Percentiles rank a stretch among this genome's conserved stretches.
Evolutionary conservation across 140 eudicot genomes (phyloP).

Genomic region (Anethum foeniculum): DNA sequence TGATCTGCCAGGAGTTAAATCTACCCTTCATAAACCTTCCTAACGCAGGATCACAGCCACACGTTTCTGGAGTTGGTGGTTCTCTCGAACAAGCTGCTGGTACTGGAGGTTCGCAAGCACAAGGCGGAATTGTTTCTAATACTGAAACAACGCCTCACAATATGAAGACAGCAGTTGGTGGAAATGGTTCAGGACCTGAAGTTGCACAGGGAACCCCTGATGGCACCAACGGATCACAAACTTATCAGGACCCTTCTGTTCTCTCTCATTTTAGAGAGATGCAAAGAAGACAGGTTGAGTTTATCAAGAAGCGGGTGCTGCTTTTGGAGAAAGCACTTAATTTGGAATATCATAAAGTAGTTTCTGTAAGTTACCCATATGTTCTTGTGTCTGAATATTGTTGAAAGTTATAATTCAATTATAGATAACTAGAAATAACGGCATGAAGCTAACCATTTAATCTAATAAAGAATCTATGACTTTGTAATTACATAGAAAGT

Average conservation of each 20-base stretch:
- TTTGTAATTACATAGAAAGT: background rate
- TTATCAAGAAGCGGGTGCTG: constrained; percentile 76
- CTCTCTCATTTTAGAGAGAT: constrained; percentile 71
- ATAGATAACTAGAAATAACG: background rate
- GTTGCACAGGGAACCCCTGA: constrained; percentile 29
- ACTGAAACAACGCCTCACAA: constrained; percentile 20
- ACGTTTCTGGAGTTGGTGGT: constrained; percentile 16
- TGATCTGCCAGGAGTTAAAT: constrained; percentile 75
- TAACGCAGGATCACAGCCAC: constrained; percentile 47
- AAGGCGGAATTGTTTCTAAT: constrained; percentile 22
- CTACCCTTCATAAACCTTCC: constrained; percentile 50
- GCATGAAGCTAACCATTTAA: background rate
- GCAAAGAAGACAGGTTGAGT: constrained; percentile 95
- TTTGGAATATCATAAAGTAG: constrained; percentile 64
- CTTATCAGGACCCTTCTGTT: constrained; percentile 16
- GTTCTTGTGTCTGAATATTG: background rate
- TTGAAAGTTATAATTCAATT: background rate
- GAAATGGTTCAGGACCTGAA: constrained; percentile 31
- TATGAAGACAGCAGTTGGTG: constrained; percentile 23
- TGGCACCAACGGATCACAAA: constrained; percentile 39
- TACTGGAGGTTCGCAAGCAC: constrained; percentile 40
- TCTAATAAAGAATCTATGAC: background rate
- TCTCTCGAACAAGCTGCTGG: constrained; percentile 28
- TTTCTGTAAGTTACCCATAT: constrained; percentile 48
- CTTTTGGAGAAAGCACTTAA: constrained; percentile 83